phyloP scores from a whole-genome alignment of 2,329 filamentous ascomycete genomes.

The Tolypocladium inflatum region DNA sequence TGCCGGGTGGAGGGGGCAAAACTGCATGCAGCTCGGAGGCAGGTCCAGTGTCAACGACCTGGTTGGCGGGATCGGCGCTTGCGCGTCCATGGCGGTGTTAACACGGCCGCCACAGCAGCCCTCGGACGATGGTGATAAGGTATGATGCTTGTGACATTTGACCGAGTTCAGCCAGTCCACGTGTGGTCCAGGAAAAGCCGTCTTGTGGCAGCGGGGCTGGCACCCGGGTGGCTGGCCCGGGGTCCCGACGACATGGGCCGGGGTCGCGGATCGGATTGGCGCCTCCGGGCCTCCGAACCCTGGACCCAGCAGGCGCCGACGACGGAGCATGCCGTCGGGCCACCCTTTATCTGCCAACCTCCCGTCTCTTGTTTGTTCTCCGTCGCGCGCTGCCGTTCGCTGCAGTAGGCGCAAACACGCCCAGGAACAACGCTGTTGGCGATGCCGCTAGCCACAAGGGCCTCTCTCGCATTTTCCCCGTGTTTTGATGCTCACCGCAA shows the following conservation, averaged over 20 bases:
- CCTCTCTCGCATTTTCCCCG: neutral
- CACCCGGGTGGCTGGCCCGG: neutral
- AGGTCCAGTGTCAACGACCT: conserved; percentile 48
- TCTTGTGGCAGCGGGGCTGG: neutral
- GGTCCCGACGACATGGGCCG: neutral
- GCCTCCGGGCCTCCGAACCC: neutral
- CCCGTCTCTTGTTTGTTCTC: neutral
- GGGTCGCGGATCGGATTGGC: neutral
- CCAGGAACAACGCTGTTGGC: neutral
- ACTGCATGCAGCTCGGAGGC: conserved; percentile 71
- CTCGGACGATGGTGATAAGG: neutral
- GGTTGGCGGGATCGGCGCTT: conserved; percentile 27
- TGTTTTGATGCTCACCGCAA: neutral
- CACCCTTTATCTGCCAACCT: neutral
- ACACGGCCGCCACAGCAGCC: neutral
- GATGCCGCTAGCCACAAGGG: neutral
- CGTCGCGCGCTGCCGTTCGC: neutral
- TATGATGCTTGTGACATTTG: neutral
- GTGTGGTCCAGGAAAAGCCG: neutral
- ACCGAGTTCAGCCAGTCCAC: neutral
- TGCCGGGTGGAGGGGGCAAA: conserved; percentile 51
- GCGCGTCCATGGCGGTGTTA: conserved; percentile 10
- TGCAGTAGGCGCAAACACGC: neutral
- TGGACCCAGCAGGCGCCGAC: neutral
- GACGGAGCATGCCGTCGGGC: neutral